Base-by-base conservation (phyloP, 345 rosid genomes). In the Bruguiera gymnorhiza region DNA sequence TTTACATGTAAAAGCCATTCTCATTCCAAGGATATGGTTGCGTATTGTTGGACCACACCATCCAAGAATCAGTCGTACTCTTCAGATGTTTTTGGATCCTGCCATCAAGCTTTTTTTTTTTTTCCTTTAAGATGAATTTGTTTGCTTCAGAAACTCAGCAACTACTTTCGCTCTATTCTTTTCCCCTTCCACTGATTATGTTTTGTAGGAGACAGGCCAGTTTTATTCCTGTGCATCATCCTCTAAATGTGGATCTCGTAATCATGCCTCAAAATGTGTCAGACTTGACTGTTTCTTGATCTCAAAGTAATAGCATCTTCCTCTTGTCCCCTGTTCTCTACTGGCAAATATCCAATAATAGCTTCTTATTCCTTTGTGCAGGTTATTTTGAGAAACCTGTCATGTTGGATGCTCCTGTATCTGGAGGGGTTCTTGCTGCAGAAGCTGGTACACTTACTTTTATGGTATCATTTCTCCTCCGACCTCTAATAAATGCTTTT, bases 341-440 rank as follows among this genome's bases (percentile, higher is more conserved):
- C 36, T 21, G 53, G 60, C 10, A 26, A 51, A 36, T 32, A 43
- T 31, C 62, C 3, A 19, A n/a, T 3, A 68, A 54, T 39, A 66
- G 60, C 30, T 55, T 55, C 6, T 13, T 43, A 43, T 43, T 65
- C 64, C 55, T 20, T 57, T 66, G 11, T 78, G 76, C 73, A 94
- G 96, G 73, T 76, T 37, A 73, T 21, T 79, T 86, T 89, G 82
- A 78, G 77, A 86, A 76, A 34, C 93, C 98, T 66, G 77, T 82
- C 67, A 94, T 94, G 96, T 81, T 91, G 85, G 98, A 94, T 80
- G 98, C 98, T 79, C 97, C 98, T 13, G 97, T 94, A 37, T 94
- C 98, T 66, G 97, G 97, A 73, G 98, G 98, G 70, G 88, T 91
- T 83, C 87, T 88, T 77, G 97, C 93, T 77, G 98, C 97, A 36